Evolutionary conservation across 495 filamentous ascomycete species (phyloP).

Genomic region (Neurospora terricola): DNA sequence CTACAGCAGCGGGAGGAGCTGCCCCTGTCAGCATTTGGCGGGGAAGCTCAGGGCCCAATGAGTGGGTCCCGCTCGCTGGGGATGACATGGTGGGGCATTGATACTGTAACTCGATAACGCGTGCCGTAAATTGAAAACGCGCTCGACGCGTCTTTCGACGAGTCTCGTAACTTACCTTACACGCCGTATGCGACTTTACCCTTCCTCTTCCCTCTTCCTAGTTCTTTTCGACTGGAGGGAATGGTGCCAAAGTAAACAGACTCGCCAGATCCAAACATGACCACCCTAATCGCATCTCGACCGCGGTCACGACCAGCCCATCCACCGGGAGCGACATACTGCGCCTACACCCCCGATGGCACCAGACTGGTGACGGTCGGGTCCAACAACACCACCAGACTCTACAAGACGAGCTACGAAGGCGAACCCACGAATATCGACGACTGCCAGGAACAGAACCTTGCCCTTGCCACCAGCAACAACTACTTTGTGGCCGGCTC

Average conservation of each 20-base stretch:
- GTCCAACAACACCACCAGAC: conserved; percentile 78
- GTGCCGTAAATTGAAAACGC: conserved; percentile 22
- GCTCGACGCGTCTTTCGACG: conserved; percentile 21
- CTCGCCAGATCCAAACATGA: conserved; percentile 22
- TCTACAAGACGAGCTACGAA: conserved; percentile 83
- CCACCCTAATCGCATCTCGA: conserved; percentile 36
- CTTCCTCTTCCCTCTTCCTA: not conserved
- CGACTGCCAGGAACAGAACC: conserved; percentile 71
- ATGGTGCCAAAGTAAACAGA: not conserved
- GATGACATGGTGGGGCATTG: conserved; percentile 2
- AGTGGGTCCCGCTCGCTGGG: not conserved
- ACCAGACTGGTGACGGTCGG: conserved; percentile 70
- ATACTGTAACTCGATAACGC: not conserved
- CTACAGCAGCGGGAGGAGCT: not conserved
- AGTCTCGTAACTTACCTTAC: not conserved
- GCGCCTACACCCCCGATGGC: conserved; percentile 47
- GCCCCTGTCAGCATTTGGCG: conserved; percentile 7
- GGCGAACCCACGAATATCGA: conserved; percentile 87
- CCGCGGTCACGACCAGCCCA: conserved; percentile 42
- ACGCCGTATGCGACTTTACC: not conserved
- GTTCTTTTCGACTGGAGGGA: not conserved
- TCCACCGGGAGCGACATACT: conserved; percentile 41
- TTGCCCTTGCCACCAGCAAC: conserved; percentile 66
- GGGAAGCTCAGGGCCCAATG: not conserved
- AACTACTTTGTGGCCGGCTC: conserved; percentile 78